These are phyloP conservation scores for Arthroderma sp. DNA, from an alignment of 2,329 filamentous ascomycete species.

Conservation along the genomic window DNA sequence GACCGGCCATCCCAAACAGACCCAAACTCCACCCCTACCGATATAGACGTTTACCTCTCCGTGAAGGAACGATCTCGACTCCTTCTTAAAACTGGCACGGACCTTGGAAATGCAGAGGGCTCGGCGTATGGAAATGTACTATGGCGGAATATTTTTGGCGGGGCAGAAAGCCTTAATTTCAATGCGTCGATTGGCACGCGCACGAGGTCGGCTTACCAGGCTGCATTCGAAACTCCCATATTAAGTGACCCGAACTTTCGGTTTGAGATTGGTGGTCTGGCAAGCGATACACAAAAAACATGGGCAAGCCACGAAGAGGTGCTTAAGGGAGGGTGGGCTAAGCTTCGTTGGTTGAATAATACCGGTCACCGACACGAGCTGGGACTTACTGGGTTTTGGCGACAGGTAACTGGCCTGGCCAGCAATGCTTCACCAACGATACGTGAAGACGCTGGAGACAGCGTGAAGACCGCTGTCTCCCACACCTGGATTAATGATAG, in stretches of 20 bases:
- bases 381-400: slow-evolving; percentile 70
- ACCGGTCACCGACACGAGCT: slow-evolving; percentile 61
- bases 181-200: slow-evolving; percentile 82
- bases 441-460: slow-evolving; percentile 75
- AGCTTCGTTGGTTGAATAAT: slow-evolving; percentile 58
- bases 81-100: slow-evolving; percentile 84
- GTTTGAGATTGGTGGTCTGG: slow-evolving; percentile 64
- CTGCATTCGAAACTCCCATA: slow-evolving; percentile 69
- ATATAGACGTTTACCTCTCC: slow-evolving; percentile 67
- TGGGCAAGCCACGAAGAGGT: slow-evolving; percentile 94
- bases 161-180: slow-evolving; percentile 75
- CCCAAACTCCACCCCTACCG: slow-evolving; percentile 56
- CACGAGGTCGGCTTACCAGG: slow-evolving; percentile 82
- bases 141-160: slow-evolving; percentile 86
- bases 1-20: slow-evolving; percentile 59
- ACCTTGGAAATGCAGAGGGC: slow-evolving; percentile 85
- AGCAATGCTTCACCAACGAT: slow-evolving; percentile 67
- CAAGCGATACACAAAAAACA: slow-evolving; percentile 73
- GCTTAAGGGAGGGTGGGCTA: slow-evolving; percentile 62
- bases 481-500: slow-evolving; percentile 70
- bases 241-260: slow-evolving; percentile 71
- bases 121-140: slow-evolving; percentile 81
- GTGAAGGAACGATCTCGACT: slow-evolving; percentile 70
- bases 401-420: slow-evolving; percentile 70
- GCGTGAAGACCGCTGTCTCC: slow-evolving; percentile 72